Conservation (phyloP, 371 early-diverging fungal genomes). For the Rhizopus sp. region DNA sequence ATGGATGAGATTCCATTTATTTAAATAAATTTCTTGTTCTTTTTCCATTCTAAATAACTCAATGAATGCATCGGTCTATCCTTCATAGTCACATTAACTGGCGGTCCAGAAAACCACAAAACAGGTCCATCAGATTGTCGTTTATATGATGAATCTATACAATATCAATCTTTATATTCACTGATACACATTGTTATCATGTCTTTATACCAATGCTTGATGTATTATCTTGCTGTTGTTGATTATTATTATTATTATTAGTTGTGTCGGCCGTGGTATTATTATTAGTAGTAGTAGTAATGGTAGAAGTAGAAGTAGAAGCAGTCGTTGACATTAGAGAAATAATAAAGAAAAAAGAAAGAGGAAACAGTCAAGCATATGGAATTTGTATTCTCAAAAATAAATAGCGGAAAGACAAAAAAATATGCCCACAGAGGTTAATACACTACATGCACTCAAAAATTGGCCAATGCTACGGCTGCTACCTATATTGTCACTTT, state of each 20-base stretch:
- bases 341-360: constrained; percentile 1
- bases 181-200: not conserved
- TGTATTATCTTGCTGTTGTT: not conserved
- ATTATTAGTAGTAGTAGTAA: no score
- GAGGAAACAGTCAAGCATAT: not conserved
- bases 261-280: not conserved
- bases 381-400: no score
- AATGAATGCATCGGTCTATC: constrained; percentile 31
- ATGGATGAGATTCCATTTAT: constrained; percentile 61
- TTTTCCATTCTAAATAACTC: constrained; percentile 41
- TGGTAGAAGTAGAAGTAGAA: no score
- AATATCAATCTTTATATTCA: not conserved
- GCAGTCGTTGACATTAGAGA: not conserved
- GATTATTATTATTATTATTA: not conserved
- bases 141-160: constrained; percentile 28
- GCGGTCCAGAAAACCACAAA: constrained; percentile 49
- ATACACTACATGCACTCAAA: no score
- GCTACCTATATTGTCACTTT: no score
- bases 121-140: constrained; percentile 36
- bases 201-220: not conserved
- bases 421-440: no score
- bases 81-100: constrained; percentile 29
- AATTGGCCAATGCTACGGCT: no score
- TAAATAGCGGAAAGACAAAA: no score
- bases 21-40: constrained; percentile 21